A percentile compares a stretch with the other conserved stretches of the same genome.
These are phyloP conservation scores for Bolboschoenus planiculmis DNA, from an alignment of 176 grass and related monocot species.

Conservation along the genomic window DNA sequence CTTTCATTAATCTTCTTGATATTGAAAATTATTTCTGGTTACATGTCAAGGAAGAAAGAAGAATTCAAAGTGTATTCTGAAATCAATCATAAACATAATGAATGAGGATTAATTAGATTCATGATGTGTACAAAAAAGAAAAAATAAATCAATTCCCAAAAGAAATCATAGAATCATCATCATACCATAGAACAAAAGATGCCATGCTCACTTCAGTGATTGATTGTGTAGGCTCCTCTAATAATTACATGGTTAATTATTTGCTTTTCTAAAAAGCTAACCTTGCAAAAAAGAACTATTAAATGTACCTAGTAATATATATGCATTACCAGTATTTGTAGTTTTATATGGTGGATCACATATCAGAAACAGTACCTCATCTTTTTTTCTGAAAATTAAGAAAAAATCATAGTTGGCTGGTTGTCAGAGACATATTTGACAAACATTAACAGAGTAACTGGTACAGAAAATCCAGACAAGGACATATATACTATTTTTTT, in stretches of 20 bases:
- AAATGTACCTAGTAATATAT: background rate
- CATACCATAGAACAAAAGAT: background rate
- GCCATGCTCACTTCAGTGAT: background rate
- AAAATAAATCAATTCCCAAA: background rate
- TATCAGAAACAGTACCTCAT: background rate
- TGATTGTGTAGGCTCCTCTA: background rate
- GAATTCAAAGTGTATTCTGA: background rate
- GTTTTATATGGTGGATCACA: too few relatives aligned
- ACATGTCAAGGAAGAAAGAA: too few relatives aligned
- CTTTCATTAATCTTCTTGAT: background rate
- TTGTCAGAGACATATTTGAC: background rate
- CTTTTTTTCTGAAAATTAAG: background rate
- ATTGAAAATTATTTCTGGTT: background rate
- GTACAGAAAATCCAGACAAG: background rate
- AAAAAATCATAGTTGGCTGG: background rate
- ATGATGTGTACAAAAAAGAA: background rate
- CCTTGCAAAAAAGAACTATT: background rate
- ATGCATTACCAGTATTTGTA: background rate
- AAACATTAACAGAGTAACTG: background rate
- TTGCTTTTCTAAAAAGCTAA: background rate
- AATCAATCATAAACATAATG: background rate
- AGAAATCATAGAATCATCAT: background rate
- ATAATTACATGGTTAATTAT: background rate
- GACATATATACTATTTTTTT: background rate
- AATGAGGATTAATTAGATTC: background rate